Conservation (phyloP, 225 moss, liverwort and hornwort genomes). For the Lunularia cruciata region DNA sequence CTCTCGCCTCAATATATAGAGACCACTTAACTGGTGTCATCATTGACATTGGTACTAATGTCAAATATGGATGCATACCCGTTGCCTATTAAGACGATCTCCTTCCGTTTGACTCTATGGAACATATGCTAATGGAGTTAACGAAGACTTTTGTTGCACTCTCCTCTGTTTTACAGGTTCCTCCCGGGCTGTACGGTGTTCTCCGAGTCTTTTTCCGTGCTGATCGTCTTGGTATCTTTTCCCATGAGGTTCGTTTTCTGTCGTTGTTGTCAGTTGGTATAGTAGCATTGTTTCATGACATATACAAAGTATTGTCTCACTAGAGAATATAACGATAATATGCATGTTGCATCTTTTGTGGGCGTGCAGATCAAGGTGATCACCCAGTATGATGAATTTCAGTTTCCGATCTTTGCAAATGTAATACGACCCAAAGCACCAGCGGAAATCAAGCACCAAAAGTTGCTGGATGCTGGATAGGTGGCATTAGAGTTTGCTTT, state of each 20-base stretch:
- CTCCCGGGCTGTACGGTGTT: slow-evolving; percentile 58
- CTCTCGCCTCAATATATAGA: too few species aligned
- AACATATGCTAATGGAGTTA: neutral
- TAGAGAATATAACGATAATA: neutral
- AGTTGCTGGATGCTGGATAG: neutral
- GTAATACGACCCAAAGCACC: slow-evolving; percentile 25
- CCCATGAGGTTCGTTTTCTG: slow-evolving; percentile 41
- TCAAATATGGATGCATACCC: neutral
- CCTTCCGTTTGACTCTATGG: neutral
- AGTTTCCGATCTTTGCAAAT: slow-evolving; percentile 41
- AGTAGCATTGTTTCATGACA: neutral
- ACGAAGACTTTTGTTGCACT: neutral
- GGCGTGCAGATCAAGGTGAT: slow-evolving; percentile 45
- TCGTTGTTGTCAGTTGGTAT: neutral
- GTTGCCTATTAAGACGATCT: neutral
- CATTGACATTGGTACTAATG: neutral
- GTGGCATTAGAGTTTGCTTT: neutral
- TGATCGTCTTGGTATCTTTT: slow-evolving; percentile 49
- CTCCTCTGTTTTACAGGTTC: slow-evolving; percentile 44
- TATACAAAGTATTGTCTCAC: neutral
- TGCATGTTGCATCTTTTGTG: neutral
- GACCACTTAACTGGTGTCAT: neutral
- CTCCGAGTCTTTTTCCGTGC: slow-evolving; percentile 70
- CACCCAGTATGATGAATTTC: slow-evolving; percentile 51
- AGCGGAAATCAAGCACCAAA: neutral